Conservation (phyloP, 2,329 filamentous ascomycete genomes). For the Anthostomella pinea region DNA sequence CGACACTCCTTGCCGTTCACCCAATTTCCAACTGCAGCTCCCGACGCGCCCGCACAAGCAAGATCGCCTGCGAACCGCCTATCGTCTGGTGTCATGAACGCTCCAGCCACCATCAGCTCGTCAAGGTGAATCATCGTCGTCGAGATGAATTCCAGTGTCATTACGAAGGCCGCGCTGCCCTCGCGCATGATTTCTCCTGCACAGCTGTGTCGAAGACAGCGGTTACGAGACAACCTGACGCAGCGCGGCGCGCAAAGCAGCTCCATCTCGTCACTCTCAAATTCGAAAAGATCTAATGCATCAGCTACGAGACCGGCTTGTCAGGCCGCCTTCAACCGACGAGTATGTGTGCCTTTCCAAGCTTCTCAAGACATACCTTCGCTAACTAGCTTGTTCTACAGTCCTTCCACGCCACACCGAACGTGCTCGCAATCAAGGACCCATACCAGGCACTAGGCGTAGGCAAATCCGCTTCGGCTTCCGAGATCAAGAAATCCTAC, state of each 20-base stretch:
- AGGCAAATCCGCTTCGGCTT: constrained; percentile 71
- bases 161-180: constrained; percentile 46
- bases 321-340: constrained; percentile 13
- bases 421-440: constrained; percentile 59
- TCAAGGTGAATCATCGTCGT: constrained; percentile 6
- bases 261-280: constrained; percentile 24
- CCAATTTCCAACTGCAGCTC: neutral
- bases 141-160: constrained; percentile 47
- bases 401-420: constrained; percentile 60
- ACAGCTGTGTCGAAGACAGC: constrained; percentile 38
- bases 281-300: constrained; percentile 16
- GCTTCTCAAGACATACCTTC: constrained; percentile 2
- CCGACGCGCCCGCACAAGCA: no score
- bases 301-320: constrained; percentile 8
- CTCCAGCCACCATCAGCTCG: neutral
- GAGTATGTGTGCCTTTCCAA: constrained; percentile 18
- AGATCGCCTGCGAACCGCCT: no score
- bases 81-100: neutral
- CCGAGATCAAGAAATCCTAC: constrained; percentile 97
- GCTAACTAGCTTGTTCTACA: constrained; percentile 27
- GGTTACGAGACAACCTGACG: constrained; percentile 39
- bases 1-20: constrained; percentile 5
- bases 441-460: constrained; percentile 89
- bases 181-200: constrained; percentile 44
- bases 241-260: constrained; percentile 29